phyloP scores from a whole-genome alignment of 108 stramenopile species.

The Nitzschia sp. region DNA sequence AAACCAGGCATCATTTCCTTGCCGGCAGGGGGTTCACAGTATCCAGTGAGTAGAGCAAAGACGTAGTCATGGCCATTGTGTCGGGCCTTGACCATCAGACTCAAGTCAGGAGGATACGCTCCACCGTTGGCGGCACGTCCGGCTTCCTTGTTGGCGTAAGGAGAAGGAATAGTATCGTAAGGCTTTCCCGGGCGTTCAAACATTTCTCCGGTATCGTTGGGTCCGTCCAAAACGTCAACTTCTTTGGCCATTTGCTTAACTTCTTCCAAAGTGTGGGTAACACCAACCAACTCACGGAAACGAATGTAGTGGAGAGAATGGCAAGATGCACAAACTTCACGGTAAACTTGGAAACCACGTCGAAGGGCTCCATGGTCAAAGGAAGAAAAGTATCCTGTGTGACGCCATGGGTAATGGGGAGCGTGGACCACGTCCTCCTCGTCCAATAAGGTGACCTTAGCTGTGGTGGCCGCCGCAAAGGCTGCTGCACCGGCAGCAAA shows the following conservation, averaged over 20 bases:
- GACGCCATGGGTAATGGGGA: conserved; percentile 75
- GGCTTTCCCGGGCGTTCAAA: conserved; percentile 99
- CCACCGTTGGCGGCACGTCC: conserved; percentile 98
- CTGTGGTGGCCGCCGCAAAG: conserved; percentile 29
- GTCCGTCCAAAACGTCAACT: conserved; percentile 96
- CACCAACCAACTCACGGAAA: conserved; percentile 97
- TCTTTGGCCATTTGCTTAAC: conserved; percentile 89
- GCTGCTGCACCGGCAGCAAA: conserved; percentile 36
- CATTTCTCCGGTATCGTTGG: conserved; percentile 98
- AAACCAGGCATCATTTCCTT: conserved; percentile 95
- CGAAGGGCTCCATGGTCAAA: conserved; percentile 93
- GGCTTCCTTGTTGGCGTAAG: conserved; percentile 95
- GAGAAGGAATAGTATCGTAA: conserved; percentile 88
- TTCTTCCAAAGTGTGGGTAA: conserved; percentile 94
- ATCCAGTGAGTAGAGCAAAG: conserved; percentile 95
- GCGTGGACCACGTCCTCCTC: conserved; percentile 79
- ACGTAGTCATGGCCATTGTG: conserved; percentile 97
- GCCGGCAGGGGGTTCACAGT: conserved; percentile 94
- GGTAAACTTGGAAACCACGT: conserved; percentile 99
- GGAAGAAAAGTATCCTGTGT: conserved; percentile 77
- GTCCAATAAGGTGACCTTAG: conserved; percentile 47
- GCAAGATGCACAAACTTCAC: conserved; percentile 97
- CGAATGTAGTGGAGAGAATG: conserved; percentile 91
- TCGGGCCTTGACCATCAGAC: conserved; percentile 98
- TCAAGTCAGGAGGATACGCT: conserved; percentile 97